phyloP scores from a whole-genome alignment of 1,139 yeast species.

The Lodderomyces margitis region DNA sequence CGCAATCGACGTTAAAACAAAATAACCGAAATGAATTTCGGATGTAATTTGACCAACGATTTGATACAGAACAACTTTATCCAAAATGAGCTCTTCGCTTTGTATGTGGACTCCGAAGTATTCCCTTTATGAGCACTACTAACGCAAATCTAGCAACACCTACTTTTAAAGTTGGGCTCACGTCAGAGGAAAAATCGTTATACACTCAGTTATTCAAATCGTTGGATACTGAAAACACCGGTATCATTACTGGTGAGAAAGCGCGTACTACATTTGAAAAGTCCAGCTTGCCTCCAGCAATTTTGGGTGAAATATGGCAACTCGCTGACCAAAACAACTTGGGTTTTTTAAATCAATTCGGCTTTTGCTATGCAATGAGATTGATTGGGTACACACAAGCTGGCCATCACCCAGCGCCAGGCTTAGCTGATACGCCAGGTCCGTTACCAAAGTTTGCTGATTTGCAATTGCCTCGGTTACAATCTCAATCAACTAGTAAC shows the following conservation, averaged over 20 bases:
- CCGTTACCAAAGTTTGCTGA: conserved; percentile 56
- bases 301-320: conserved; percentile 92
- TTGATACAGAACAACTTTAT: not conserved
- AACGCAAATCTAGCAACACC: conserved; percentile 15
- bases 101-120: conserved; percentile 20
- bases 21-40: not conserved
- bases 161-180: conserved; percentile 51
- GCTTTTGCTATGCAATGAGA: conserved; percentile 85
- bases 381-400: conserved; percentile 85
- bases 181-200: conserved; percentile 74
- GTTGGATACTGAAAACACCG: conserved; percentile 76
- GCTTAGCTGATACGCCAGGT: conserved; percentile 55
- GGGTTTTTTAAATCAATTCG: conserved; percentile 80
- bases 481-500: conserved; percentile 39
- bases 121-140: not conserved
- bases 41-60: not conserved
- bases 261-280: conserved; percentile 86
- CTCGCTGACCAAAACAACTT: conserved; percentile 79
- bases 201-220: conserved; percentile 74
- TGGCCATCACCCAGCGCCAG: conserved; percentile 56
- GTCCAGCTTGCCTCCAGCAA: conserved; percentile 75
- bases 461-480: conserved; percentile 25
- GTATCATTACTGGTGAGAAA: conserved; percentile 85
- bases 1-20: not conserved
- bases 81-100: conserved; percentile 27